Conservation (phyloP, 257 asterid species). For the Fraxinus pennsylvanica region DNA sequence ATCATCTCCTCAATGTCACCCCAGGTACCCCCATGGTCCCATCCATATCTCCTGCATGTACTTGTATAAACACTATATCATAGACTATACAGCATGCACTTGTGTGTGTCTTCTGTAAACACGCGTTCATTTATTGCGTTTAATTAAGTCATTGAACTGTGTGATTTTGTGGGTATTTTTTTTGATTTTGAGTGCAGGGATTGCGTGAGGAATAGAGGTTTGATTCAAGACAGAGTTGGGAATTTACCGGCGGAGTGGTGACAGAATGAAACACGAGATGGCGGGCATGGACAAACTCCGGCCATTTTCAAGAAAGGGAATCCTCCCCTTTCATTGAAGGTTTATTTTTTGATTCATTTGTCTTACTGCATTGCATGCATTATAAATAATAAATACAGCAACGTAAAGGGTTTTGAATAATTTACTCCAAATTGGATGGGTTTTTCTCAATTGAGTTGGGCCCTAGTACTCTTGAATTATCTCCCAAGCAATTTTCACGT, state of each 20-base stretch:
- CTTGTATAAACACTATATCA: not conserved
- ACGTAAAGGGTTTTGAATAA: not conserved
- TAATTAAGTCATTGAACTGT: not conserved
- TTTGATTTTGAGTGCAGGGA: not conserved
- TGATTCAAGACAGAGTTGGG: too few relatives aligned
- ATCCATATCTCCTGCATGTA: not conserved
- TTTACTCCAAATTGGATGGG: not conserved
- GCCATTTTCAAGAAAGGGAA: slow-evolving; percentile 49
- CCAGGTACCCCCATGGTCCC: too few relatives aligned
- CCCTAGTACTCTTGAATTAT: not conserved
- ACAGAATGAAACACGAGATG: slow-evolving; percentile 37
- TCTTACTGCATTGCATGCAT: not conserved
- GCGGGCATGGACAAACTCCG: slow-evolving; percentile 21
- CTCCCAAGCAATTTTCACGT: too few relatives aligned
- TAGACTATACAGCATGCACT: not conserved
- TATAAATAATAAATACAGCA: not conserved
- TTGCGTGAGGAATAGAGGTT: not conserved
- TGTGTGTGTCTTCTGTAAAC: not conserved
- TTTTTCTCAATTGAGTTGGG: not conserved
- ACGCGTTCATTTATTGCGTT: not conserved
- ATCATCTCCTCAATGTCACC: not conserved
- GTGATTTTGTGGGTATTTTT: not conserved
- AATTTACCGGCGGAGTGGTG: not conserved
- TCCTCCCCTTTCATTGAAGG: slow-evolving; percentile 57
- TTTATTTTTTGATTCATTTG: not conserved